Evolutionary conservation across 1,284 basidiomycete species (phyloP).

Genomic region (Leccinum subfulvum): DNA sequence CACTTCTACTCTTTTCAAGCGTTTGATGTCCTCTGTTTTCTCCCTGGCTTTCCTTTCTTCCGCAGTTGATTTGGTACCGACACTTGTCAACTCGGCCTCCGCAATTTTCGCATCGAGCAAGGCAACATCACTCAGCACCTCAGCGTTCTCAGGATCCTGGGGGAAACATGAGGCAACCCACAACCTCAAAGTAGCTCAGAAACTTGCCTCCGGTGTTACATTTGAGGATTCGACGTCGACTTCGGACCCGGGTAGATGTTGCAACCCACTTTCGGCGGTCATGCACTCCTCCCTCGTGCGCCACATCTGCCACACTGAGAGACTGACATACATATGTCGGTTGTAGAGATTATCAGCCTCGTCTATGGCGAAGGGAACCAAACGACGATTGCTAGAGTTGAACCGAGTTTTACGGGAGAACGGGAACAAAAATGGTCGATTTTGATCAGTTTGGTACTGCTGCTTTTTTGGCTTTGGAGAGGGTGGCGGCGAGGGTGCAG

Average conservation of each 20-base stretch:
- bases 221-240: slow-evolving; percentile 51
- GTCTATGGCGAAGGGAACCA: slow-evolving; percentile 92
- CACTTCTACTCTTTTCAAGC: slow-evolving; percentile 83
- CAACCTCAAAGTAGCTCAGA: slow-evolving; percentile 3
- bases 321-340: slow-evolving; percentile 87
- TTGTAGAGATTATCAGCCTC: slow-evolving; percentile 92
- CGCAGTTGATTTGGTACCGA: slow-evolving; percentile 48
- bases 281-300: slow-evolving; percentile 92
- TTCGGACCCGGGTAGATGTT: slow-evolving; percentile 69
- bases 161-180: slow-evolving; percentile 5
- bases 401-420: slow-evolving; percentile 63
- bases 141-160: slow-evolving; percentile 59
- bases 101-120: slow-evolving; percentile 70
- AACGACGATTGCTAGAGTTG: slow-evolving; percentile 46
- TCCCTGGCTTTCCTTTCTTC: slow-evolving; percentile 69
- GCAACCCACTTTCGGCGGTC: slow-evolving; percentile 89
- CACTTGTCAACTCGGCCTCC: slow-evolving; percentile 61
- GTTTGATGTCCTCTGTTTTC: slow-evolving; percentile 74
- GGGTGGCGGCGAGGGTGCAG: slow-evolving; percentile 87
- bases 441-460: slow-evolving; percentile 98
- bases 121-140: slow-evolving; percentile 66
- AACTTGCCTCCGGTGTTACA: slow-evolving; percentile 39
- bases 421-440: slow-evolving; percentile 92
- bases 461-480: slow-evolving; percentile 95
- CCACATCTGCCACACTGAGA: slow-evolving; percentile 94